Evolutionary conservation across 495 filamentous ascomycete genomes (phyloP).

Genomic region (Cercophora samala): DNA sequence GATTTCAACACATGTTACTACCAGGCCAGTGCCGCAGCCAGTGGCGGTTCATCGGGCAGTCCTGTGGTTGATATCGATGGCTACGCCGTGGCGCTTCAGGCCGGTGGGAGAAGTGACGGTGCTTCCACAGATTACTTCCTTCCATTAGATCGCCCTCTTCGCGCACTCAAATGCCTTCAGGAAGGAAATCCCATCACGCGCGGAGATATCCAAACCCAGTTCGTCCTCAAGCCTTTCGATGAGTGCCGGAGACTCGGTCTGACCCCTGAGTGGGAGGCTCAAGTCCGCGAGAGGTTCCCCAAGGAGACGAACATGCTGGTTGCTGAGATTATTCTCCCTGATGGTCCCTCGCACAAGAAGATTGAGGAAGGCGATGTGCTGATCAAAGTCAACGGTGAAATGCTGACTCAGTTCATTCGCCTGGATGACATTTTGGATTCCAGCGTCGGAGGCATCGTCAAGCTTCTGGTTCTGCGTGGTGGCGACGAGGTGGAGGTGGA

Average conservation of each 20-base stretch:
- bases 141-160: conserved; percentile 80
- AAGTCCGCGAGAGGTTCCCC: conserved; percentile 75
- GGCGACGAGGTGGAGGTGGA: conserved; percentile 85
- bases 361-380: conserved; percentile 96
- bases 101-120: conserved; percentile 87
- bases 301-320: conserved; percentile 96
- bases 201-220: conserved; percentile 97
- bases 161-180: conserved; percentile 83
- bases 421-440: conserved; percentile 94
- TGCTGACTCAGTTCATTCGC: conserved; percentile 88
- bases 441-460: conserved; percentile 70
- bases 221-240: conserved; percentile 95
- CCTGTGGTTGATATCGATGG: conserved; percentile 96
- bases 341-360: conserved; percentile 80
- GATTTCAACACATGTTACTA: conserved; percentile 99
- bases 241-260: conserved; percentile 91
- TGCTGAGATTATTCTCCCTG: conserved; percentile 88
- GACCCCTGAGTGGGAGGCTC: conserved; percentile 77
- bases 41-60: conserved; percentile 93
- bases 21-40: conserved; percentile 93
- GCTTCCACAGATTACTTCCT: conserved; percentile 98
- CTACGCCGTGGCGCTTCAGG: conserved; percentile 88
- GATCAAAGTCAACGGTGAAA: conserved; percentile 87
- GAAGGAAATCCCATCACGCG: conserved; percentile 68
- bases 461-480: conserved; percentile 78